These are phyloP conservation scores for Cucurbita argyrosperma DNA, from an alignment of 306 rosid genomes.

Conservation along the genomic window DNA sequence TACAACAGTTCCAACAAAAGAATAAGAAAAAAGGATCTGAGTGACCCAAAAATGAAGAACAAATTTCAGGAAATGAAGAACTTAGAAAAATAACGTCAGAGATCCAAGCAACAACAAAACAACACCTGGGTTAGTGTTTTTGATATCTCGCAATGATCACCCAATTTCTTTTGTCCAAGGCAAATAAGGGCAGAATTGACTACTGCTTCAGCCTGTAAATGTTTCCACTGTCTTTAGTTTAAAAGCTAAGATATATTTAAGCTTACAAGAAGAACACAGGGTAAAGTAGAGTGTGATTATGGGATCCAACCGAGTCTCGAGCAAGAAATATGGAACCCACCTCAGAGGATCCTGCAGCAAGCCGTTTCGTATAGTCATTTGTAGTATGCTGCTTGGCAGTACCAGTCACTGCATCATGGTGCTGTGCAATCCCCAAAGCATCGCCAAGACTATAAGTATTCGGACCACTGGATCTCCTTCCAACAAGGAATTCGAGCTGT, in stretches of 20 bases:
- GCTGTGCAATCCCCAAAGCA: constrained; percentile 76
- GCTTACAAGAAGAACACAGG: background rate
- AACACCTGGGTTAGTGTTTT: constrained; percentile 49
- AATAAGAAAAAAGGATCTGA: background rate
- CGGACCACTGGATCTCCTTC: constrained; percentile 21
- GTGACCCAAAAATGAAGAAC: background rate
- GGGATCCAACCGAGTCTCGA: background rate
- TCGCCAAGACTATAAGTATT: constrained; percentile 46
- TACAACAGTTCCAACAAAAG: background rate
- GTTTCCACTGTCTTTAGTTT: background rate
- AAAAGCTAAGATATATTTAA: background rate
- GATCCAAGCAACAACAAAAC: background rate
- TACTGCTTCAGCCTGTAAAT: constrained; percentile 54
- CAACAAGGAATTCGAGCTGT: constrained; percentile 54
- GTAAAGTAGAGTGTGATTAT: background rate
- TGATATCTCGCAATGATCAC: constrained; percentile 18
- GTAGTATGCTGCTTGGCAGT: constrained; percentile 85
- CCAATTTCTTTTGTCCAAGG: constrained; percentile 32
- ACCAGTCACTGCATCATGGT: constrained; percentile 78
- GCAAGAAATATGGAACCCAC: constrained; percentile 13
- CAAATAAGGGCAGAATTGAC: constrained; percentile 59
- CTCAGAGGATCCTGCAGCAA: constrained; percentile 58
- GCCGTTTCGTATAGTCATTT: constrained; percentile 67
- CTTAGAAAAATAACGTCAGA: background rate
- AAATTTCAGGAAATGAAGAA: background rate